Percentiles rank a stretch among this genome's conserved stretches.
phyloP scores from a whole-genome alignment of 495 filamentous ascomycete species.

The Hypomontagnella submonticulosa region DNA sequence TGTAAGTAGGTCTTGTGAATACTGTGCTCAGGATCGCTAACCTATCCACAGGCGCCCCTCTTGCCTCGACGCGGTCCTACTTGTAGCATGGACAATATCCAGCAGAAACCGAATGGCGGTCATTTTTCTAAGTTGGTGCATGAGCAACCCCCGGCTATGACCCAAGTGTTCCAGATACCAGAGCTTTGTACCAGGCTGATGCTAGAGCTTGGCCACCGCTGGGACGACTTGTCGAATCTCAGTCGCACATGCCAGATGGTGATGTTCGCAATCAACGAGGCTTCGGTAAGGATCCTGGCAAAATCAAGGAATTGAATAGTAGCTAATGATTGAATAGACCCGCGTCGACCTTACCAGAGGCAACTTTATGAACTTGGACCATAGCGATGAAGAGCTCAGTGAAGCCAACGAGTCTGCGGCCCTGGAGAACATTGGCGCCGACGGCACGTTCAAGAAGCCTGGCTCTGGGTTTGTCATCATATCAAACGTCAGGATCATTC shows the following conservation, averaged over 20 bases:
- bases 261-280: slow-evolving; percentile 12
- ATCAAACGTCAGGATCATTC: slow-evolving; percentile 7
- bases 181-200: slow-evolving; percentile 30
- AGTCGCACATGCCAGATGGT: slow-evolving; percentile 29
- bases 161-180: slow-evolving; percentile 6
- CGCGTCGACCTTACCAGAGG: slow-evolving; percentile 11
- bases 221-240: slow-evolving; percentile 37
- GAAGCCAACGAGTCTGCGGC: not conserved
- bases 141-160: slow-evolving; percentile 11
- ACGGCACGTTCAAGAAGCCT: not conserved
- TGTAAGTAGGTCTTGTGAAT: slow-evolving; percentile 18
- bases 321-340: slow-evolving; percentile 24
- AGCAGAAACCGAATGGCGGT: not conserved
- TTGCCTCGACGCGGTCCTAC: not conserved
- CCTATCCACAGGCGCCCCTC: slow-evolving; percentile 23
- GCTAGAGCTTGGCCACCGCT: slow-evolving; percentile 21
- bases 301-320: not conserved
- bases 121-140: not conserved
- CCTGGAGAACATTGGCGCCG: not conserved
- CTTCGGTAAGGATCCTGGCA: slow-evolving; percentile 4
- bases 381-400: slow-evolving; percentile 11
- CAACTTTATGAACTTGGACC: slow-evolving; percentile 20
- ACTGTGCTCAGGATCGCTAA: slow-evolving; percentile 5
- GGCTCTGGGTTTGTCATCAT: not conserved
- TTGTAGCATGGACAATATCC: no score